Percentiles rank a stretch among this genome's conserved stretches.
These are phyloP conservation scores for Globisporangium ultimum DNA, from an alignment of 352 stramenopile species.

Conservation along the genomic window DNA sequence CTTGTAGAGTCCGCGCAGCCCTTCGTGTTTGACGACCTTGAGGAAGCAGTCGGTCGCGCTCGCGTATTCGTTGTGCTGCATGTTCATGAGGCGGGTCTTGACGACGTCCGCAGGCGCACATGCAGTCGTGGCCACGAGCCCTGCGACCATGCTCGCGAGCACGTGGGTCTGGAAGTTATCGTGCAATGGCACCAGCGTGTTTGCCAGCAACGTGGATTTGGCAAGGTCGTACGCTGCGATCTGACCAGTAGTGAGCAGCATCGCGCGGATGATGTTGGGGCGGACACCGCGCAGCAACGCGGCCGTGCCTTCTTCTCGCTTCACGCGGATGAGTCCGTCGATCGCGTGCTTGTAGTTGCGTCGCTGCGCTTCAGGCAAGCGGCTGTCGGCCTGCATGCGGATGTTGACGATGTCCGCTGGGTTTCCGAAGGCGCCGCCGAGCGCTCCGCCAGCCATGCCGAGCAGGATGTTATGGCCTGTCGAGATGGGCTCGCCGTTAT, in stretches of 20 bases:
- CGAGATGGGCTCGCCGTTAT: conserved; percentile 61
- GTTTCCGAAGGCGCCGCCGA: conserved; percentile 69
- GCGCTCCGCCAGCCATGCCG: conserved; percentile 61
- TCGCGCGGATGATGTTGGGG: conserved; percentile 82
- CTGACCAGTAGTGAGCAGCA: conserved; percentile 79
- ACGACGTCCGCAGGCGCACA: conserved; percentile 79
- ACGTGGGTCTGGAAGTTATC: conserved; percentile 78
- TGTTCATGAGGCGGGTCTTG: conserved; percentile 85
- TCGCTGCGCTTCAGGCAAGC: conserved; percentile 50
- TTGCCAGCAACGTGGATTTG: conserved; percentile 55
- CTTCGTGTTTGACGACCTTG: conserved; percentile 74
- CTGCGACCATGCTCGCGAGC: conserved; percentile 70
- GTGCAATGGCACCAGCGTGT: conserved; percentile 34
- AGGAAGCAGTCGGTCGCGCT: conserved; percentile 79
- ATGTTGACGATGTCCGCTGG: conserved; percentile 84
- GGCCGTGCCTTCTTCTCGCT: conserved; percentile 56
- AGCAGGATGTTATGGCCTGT: conserved; percentile 68
- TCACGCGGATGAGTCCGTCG: conserved; percentile 62
- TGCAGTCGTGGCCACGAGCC: conserved; percentile 72
- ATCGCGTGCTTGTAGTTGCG: conserved; percentile 84
- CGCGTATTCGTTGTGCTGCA: conserved; percentile 76
- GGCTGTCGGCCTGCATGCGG: conserved; percentile 79
- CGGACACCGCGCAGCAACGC: conserved; percentile 70
- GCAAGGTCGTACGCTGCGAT: conserved; percentile 82
- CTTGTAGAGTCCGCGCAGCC: conserved; percentile 76